Evolutionary conservation across 2,329 filamentous ascomycete species (phyloP), one percentile per base, ranked within the genome.

Genomic region (Botrytis elliptica): DNA sequence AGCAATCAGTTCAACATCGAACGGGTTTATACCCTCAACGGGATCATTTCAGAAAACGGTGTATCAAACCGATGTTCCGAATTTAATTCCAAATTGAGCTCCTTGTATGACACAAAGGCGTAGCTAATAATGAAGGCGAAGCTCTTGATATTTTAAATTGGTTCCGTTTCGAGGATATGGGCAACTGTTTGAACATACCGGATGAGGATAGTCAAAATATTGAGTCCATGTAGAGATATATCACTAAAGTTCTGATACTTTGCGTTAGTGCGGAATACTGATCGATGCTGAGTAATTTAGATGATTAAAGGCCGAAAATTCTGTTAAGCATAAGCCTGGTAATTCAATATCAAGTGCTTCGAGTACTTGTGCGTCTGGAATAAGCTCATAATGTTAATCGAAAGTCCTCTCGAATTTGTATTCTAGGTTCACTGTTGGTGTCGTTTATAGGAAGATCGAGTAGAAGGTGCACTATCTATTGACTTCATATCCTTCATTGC

Each of bases 71-170:
- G 20, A 46, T 9, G 4, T 25, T 46, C 10, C 42, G 25, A 46
- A 12, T 18, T 4, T 8, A 7, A n/a, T 25, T 14, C 14, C 16
- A 3, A 18, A 66, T 10, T 9, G 22, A 25, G 9, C 33, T 16
- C 12, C 1, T 3, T n/a, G 71, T 70, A 74, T 1, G 73, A 60
- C 7, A 66, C 33, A 46, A 72, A 73, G 3, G 71, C 73, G 55
- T 76, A 77, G 29, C 74, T 70, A 40, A 69, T 74, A 42, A 77
- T 71, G 55, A 73, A 71, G 8, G 49, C 57, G 44, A 71, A 75
- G 75, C 65, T 49, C 70, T 70, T 69, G 75, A 40, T 63, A 63
- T 44, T 63, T 29, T 20, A 68, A 5, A n/a, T 74, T 4, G 22
- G 42, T 36, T 49, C 59, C 6, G 16, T 46, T 25, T 73, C 62